These are phyloP conservation scores for Pyrus communis DNA, from an alignment of 306 rosid species.

Conservation along the genomic window DNA sequence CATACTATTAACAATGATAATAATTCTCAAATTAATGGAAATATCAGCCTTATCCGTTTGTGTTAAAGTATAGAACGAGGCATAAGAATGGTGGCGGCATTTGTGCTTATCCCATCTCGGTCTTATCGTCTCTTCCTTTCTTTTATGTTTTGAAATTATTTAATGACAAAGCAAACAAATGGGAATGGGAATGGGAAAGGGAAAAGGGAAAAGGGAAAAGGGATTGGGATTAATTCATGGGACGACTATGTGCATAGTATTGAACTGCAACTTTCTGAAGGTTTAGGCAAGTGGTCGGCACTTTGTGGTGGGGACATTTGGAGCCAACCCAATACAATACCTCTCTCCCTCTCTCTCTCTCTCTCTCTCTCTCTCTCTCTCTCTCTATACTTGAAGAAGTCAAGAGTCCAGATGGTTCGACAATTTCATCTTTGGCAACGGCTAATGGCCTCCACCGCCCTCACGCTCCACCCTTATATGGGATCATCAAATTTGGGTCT, in stretches of 20 bases:
- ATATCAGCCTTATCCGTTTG: too few relatives aligned
- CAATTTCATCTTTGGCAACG: background rate
- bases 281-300: constrained; percentile 29
- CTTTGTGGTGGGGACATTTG: constrained; percentile 30
- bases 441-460: background rate
- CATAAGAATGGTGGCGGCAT: constrained; percentile 30
- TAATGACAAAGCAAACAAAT: background rate
- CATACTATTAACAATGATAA: too few relatives aligned
- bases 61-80: too few relatives aligned
- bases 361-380: too few relatives aligned
- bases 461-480: background rate
- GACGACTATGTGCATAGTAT: background rate
- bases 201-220: background rate
- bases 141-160: background rate
- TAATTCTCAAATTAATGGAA: too few relatives aligned
- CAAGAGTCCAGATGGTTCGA: background rate
- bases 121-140: constrained; percentile 33
- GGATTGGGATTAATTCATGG: background rate
- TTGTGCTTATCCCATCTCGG: constrained; percentile 41
- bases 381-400: background rate
- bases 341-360: background rate
- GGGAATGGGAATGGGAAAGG: background rate
- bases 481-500: background rate
- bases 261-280: constrained; percentile 9
- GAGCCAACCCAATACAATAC: background rate